Conservation (phyloP, 2,329 filamentous ascomycete genomes). For the Colletotrichum kahawae region DNA sequence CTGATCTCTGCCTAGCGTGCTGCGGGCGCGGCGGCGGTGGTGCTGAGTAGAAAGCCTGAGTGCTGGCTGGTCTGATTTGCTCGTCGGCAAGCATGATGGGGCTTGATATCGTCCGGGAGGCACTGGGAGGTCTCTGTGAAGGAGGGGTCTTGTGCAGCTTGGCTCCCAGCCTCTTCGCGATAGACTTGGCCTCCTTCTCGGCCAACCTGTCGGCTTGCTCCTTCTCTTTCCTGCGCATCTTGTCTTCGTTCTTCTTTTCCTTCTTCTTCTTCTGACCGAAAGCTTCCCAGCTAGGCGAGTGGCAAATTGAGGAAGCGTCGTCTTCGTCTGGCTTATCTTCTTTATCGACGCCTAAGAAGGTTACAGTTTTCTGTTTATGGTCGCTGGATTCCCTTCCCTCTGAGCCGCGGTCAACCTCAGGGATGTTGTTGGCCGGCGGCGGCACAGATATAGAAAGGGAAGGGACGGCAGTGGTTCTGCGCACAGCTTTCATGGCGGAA, state of each 20-base stretch:
- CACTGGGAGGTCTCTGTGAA: slow-evolving; percentile 4
- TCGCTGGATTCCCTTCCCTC: slow-evolving; percentile 27
- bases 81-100: slow-evolving; percentile 9
- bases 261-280: slow-evolving; percentile 58
- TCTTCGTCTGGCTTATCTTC: slow-evolving; percentile 42
- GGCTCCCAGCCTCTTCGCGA: slow-evolving; percentile 38
- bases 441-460: slow-evolving; percentile 37
- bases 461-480: slow-evolving; percentile 24
- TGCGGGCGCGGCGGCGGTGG: neutral
- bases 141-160: slow-evolving; percentile 44
- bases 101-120: slow-evolving; percentile 14
- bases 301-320: slow-evolving; percentile 57
- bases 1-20: slow-evolving; percentile 14
- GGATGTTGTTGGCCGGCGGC: slow-evolving; percentile 20
- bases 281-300: slow-evolving; percentile 67
- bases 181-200: slow-evolving; percentile 41
- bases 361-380: slow-evolving; percentile 42
- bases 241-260: slow-evolving; percentile 52
- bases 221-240: slow-evolving; percentile 47
- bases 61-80: slow-evolving; percentile 1
- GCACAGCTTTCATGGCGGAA: slow-evolving; percentile 17
- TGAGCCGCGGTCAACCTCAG: slow-evolving; percentile 11
- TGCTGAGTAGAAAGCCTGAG: slow-evolving; percentile 5
- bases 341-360: slow-evolving; percentile 39
- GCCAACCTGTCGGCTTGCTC: slow-evolving; percentile 34